Evolutionary conservation across 352 stramenopile genomes (phyloP).

Genomic region (Plasmopara muralis): DNA sequence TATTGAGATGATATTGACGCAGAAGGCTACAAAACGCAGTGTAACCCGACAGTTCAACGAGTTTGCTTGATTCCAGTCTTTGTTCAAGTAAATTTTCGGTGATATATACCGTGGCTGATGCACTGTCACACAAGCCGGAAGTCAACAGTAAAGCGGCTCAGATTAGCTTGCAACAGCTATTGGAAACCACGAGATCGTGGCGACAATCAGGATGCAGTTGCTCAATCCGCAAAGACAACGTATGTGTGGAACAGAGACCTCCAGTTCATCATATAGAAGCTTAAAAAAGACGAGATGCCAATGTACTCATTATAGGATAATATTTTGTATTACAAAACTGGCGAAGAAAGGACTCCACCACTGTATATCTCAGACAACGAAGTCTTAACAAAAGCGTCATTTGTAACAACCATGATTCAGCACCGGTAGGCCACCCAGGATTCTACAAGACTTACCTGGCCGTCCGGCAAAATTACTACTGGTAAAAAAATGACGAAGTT

Average conservation of each 20-base stretch:
- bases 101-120: conserved; percentile 5
- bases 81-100: conserved; percentile 4
- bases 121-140: background rate
- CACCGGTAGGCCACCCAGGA: no score
- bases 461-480: no score
- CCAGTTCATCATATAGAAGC: conserved; percentile 1
- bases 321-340: conserved; percentile 9
- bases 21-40: conserved; percentile 14
- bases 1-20: conserved; percentile 14
- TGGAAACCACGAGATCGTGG: conserved; percentile 7
- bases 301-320: conserved; percentile 2
- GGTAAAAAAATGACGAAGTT: no score
- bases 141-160: conserved; percentile 6
- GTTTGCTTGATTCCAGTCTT: conserved; percentile 3
- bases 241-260: conserved; percentile 1
- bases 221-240: conserved; percentile 2
- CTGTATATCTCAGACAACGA: background rate
- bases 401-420: no score
- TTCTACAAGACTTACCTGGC: no score
- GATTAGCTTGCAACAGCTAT: conserved; percentile 3
- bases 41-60: conserved; percentile 13
- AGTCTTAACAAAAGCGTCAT: no score
- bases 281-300: conserved; percentile 4
- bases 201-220: background rate
- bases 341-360: conserved; percentile 4